Base-by-base conservation (phyloP, 2,329 filamentous ascomycete species). In the Alternaria brassicae region DNA sequence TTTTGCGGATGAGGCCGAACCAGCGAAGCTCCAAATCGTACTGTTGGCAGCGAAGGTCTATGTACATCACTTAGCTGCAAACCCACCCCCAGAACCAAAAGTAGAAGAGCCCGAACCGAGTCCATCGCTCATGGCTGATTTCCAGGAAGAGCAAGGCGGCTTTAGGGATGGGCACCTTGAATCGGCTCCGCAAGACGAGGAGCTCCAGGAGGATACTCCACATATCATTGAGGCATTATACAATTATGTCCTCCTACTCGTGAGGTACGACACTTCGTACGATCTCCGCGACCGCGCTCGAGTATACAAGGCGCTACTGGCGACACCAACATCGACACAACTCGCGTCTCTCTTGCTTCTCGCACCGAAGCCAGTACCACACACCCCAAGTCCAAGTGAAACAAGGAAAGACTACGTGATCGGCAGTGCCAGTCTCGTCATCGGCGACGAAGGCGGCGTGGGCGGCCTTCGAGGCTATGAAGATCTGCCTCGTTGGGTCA, bases 21-120 rank as follows among this genome's bases (percentile, higher is more conserved):
- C 89, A 27, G 93, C 92, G 12, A 97, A 96, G 77, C 85, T 93
- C 58, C 95, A 99, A 76, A 96, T 98, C 64, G 85, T 99, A 15
- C 83, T 99, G 1, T 84, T 99, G 3, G 95, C 91, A 6, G 94
- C 95, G n/a, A 98, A 98, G 74, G 93, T 98, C 2, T 98, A 98
- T 73, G 84, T 98, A 15, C 92, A 98, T 71, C 88, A 96, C 73
- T 79, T 98, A 37, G 92, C 92, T 72, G 84, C 86, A 60, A 83
- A 86, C 72, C 80, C 67, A 67, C 79, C 73, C n/a, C 66, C 75
- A 27, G 62, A 74, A 54, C 62, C 80, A 62, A 78, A 77, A 66
- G 67, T 69, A 17, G 73, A 73, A 56, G 74, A 55, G 37, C 67
- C 23, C 47, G 76, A 69, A 21, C 61, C 63, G 21, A 70, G 32